Evolutionary conservation across 1,139 yeast genomes (phyloP).

Genomic region (Blastobotrys arbuscula): DNA sequence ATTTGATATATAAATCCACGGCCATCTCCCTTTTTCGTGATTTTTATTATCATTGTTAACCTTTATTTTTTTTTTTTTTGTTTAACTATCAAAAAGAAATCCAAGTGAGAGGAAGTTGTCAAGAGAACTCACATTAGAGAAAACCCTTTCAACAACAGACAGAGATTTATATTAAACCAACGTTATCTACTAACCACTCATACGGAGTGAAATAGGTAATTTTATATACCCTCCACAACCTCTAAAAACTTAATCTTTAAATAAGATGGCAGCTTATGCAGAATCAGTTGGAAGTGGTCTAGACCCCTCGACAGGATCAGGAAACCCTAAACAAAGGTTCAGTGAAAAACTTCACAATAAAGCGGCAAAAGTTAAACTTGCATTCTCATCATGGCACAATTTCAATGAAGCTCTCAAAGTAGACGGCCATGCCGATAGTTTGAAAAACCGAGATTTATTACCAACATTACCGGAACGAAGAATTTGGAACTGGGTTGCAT

Average conservation of each 20-base stretch:
- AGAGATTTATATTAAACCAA: too few relatives aligned
- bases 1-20: neutral
- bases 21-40: neutral
- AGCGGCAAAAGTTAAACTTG: neutral
- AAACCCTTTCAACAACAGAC: neutral
- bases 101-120: neutral
- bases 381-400: slow-evolving; percentile 14
- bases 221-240: neutral
- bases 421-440: slow-evolving; percentile 13
- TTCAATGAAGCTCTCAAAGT: slow-evolving; percentile 13
- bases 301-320: neutral
- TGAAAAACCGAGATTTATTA: slow-evolving; percentile 17
- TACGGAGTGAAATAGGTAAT: neutral
- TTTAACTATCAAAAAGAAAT: neutral
- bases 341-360: neutral
- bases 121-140: neutral
- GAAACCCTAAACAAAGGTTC: neutral
- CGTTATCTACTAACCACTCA: too few relatives aligned
- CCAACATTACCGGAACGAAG: slow-evolving; percentile 18
- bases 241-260: neutral
- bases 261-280: neutral
- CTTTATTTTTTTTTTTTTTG: neutral
- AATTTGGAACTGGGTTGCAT: slow-evolving; percentile 18
- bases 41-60: neutral
- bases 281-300: slow-evolving; percentile 4